Conservation (phyloP, 305 asterid species). For the Fraxinus baroniana region DNA sequence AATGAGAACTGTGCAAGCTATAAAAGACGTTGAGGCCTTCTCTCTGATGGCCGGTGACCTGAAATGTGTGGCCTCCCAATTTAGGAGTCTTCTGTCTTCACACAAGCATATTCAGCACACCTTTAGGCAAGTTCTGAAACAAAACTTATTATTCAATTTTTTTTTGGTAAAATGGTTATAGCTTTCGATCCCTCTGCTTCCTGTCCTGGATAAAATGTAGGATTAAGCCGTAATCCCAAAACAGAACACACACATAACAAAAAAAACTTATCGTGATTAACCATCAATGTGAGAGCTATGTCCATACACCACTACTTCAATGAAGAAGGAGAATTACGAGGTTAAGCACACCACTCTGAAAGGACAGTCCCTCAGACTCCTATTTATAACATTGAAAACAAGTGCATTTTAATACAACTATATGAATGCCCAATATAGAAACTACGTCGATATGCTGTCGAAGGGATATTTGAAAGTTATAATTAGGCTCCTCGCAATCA, state of each 20-base stretch:
- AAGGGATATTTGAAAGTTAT: background rate
- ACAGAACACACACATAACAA: background rate
- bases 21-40: conserved; percentile 63
- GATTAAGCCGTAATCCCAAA: background rate
- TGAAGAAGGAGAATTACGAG: background rate
- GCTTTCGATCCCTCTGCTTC: background rate
- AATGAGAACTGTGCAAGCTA: conserved; percentile 60
- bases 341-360: background rate
- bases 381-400: background rate
- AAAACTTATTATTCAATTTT: background rate
- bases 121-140: too few species aligned
- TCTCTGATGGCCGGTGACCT: conserved; percentile 55
- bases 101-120: background rate
- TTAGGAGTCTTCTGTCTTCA: conserved; percentile 59
- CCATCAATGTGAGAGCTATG: background rate
- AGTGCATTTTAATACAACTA: background rate
- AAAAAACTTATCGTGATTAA: background rate
- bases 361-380: background rate
- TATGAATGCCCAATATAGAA: background rate
- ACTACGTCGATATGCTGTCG: background rate
- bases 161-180: background rate
- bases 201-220: background rate
- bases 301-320: background rate
- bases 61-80: conserved; percentile 55
- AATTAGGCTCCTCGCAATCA: background rate